phyloP scores from a whole-genome alignment of 1,284 basidiomycete genomes.

The Microbotryomycetes sp. region DNA sequence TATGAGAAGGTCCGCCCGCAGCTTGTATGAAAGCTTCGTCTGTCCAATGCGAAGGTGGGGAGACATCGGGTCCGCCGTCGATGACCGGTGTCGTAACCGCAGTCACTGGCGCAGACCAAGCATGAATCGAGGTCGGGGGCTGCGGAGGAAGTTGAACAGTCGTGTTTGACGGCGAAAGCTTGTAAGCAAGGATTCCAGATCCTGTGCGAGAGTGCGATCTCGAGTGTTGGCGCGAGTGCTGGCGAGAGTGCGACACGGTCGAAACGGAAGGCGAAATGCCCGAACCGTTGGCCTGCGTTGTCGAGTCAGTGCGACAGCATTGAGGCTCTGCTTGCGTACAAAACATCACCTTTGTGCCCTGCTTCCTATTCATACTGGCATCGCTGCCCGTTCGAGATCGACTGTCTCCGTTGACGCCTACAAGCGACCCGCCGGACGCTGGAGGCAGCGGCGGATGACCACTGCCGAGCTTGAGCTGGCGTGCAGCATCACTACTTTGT shows the following conservation, averaged over 20 bases:
- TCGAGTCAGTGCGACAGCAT: neutral
- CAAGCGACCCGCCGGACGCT: neutral
- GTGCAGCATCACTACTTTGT: constrained; percentile 5
- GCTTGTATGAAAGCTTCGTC: neutral
- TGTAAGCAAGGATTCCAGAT: neutral
- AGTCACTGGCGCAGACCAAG: neutral
- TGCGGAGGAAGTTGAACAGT: neutral
- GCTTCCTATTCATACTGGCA: neutral
- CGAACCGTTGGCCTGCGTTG: constrained; percentile 2
- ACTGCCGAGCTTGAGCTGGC: neutral
- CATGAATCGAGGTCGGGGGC: neutral
- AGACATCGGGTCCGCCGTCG: neutral
- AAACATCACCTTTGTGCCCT: constrained; percentile 1
- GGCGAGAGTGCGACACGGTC: neutral
- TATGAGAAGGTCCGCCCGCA: neutral
- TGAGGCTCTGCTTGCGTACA: neutral
- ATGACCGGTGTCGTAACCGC: neutral
- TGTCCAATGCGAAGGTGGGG: neutral
- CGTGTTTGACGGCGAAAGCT: constrained; percentile 2
- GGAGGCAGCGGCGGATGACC: no score
- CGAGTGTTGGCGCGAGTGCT: neutral
- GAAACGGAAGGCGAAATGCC: neutral
- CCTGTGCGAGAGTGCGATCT: neutral
- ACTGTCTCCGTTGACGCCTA: neutral
- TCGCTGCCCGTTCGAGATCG: constrained; percentile 3